Evolutionary conservation across 2,329 filamentous ascomycete species (phyloP).

Genomic region (Cercospora sp.): DNA sequence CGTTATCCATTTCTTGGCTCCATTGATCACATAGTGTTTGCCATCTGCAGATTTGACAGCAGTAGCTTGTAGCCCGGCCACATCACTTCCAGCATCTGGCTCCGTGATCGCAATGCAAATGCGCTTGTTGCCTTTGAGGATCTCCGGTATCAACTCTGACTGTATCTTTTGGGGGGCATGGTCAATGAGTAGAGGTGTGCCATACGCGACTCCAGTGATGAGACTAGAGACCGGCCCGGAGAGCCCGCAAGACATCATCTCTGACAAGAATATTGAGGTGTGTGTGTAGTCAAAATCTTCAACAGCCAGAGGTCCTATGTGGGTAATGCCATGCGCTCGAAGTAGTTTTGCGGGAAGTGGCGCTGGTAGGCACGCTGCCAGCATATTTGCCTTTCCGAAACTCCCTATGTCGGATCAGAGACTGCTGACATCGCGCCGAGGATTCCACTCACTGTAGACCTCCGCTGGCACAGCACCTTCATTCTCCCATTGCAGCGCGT

Average conservation of each 20-base stretch:
- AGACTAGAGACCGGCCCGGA: conserved; percentile 62
- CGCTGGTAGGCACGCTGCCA: conserved; percentile 67
- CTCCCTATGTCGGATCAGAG: neutral
- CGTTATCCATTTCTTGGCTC: conserved; percentile 76
- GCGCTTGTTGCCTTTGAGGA: conserved; percentile 65
- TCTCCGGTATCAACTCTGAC: conserved; percentile 65
- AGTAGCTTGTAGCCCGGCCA: conserved; percentile 69
- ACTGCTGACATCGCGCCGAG: conserved; percentile 38
- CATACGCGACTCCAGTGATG: conserved; percentile 70
- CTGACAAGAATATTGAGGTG: conserved; percentile 66
- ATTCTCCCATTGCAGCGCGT: conserved; percentile 28
- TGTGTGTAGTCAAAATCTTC: conserved; percentile 74
- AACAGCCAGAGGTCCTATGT: conserved; percentile 65
- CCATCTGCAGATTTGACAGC: conserved; percentile 63
- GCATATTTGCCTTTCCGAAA: conserved; percentile 53
- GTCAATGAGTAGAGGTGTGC: conserved; percentile 68
- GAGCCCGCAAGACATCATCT: conserved; percentile 66
- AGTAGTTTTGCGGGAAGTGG: conserved; percentile 69
- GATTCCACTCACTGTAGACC: conserved; percentile 65
- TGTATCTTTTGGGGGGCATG: conserved; percentile 63
- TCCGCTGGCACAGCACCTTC: conserved; percentile 48
- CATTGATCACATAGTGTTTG: conserved; percentile 68
- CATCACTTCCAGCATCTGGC: conserved; percentile 69
- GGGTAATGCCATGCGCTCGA: conserved; percentile 62
- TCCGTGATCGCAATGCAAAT: conserved; percentile 77